Conservation (phyloP, 768 basidiomycete genomes). For the Trametes gibbosa region DNA sequence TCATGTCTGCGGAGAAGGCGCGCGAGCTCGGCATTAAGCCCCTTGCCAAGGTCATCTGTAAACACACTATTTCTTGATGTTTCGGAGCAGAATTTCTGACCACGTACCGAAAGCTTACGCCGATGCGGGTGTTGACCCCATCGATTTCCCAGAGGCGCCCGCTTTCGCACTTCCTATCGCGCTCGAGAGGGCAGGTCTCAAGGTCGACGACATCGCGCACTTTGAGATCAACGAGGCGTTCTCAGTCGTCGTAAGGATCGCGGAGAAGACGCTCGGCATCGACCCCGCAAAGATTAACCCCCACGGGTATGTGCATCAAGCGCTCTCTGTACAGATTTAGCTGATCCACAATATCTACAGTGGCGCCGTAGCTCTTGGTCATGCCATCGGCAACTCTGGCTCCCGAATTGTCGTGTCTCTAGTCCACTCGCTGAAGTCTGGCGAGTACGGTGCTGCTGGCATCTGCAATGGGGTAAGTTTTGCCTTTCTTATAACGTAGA, state of each 20-base stretch:
- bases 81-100: not conserved
- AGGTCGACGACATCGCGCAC: conserved; percentile 77
- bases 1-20: conserved; percentile 93
- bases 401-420: conserved; percentile 93
- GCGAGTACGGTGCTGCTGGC: conserved; percentile 93
- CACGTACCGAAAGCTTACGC: conserved; percentile 69
- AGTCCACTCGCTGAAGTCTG: conserved; percentile 85
- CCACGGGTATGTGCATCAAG: no score
- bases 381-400: conserved; percentile 96
- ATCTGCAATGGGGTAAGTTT: conserved; percentile 92
- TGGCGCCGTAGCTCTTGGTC: conserved; percentile 94
- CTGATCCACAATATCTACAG: conserved; percentile 68
- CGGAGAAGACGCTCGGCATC: conserved; percentile 82
- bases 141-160: conserved; percentile 96
- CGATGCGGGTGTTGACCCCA: conserved; percentile 93
- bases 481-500: not conserved
- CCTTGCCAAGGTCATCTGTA: conserved; percentile 92
- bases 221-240: conserved; percentile 99
- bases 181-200: conserved; percentile 81
- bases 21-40: conserved; percentile 89
- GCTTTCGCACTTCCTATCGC: conserved; percentile 89
- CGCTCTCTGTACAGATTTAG: no score
- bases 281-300: conserved; percentile 71
- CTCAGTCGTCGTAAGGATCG: conserved; percentile 88
- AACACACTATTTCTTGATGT: conserved; percentile 32